These are phyloP conservation scores for Drosera capensis DNA, from an alignment of 148 eudicot species.

Conservation along the genomic window DNA sequence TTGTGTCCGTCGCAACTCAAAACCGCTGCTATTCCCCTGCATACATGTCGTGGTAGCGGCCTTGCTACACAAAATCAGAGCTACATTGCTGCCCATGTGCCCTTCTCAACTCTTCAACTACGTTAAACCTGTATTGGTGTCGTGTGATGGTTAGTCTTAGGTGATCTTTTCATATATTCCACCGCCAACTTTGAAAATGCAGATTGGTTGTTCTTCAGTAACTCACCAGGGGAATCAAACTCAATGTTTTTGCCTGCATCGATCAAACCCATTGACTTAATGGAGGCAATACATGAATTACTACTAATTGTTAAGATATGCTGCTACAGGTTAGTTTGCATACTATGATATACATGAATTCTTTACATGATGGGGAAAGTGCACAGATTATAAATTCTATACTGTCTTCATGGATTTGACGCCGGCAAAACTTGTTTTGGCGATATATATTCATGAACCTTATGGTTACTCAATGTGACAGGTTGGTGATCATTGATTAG, in stretches of 20 bases:
- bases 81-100: background rate
- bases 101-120: background rate
- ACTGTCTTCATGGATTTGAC: background rate
- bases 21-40: no score
- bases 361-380: no score
- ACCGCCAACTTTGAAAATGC: conserved; percentile 67
- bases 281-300: no score
- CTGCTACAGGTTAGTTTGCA: background rate
- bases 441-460: conserved; percentile 69
- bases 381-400: no score
- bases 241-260: conserved; percentile 63
- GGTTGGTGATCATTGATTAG: no score
- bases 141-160: conserved; percentile 10
- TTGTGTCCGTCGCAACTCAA: no score
- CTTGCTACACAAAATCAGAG: no score
- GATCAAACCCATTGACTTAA: background rate
- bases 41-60: no score
- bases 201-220: conserved; percentile 35
- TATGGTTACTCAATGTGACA: conserved; percentile 71
- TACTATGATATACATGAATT: no score
- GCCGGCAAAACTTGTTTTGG: conserved; percentile 28
- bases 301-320: no score
- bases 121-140: background rate
- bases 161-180: conserved; percentile 55
- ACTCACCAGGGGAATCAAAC: conserved; percentile 51